Evolutionary conservation across 192 early-diverging fungal species (phyloP), one percentile per base, ranked within the genome.

Genomic region (Backusella mclennaniae): DNA sequence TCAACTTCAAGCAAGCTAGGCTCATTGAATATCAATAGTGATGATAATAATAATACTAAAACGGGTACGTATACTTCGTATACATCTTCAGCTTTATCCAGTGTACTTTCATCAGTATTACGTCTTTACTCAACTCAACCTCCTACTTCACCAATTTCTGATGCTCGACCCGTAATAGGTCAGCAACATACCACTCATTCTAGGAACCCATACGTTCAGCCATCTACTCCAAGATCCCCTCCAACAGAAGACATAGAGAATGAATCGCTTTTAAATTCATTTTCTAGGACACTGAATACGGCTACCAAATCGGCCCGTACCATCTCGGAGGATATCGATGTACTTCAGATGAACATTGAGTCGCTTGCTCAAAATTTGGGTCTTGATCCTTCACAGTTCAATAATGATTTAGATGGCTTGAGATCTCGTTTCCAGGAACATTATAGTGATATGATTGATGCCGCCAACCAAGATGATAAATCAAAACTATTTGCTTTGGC

Each of bases 261-360:
- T 29, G 56, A 63, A 3, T 63, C 56, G 8, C 26, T 63, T 12
- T 29, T 63, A 8, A 63, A 56, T 49, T 49, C 46, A 49, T 75
- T 75, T 36, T 79, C 78, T 17, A 49, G 71, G 29, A 73, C 69
- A 26, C 59, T 79, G 0, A 73, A 74, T 53, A 44, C 69, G 6
- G 78, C 74, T 35, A 75, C 78, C 6, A 63, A 52, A 49, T 79
- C 78, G 9, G 78, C 78, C 15, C 73, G 75, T 41, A 67, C 73
- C 35, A 79, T 79, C 42, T 66, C 74, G 17, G 46, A 75, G 17
- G 78, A 75, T 66, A 79, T 79, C 56, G 74, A 79, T 75, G 14
- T 49, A 8, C 35, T 79, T 5, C 73, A 79, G 63, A 19, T 53
- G 1, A 71, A 79, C 26, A 72, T 79, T 52, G 78, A 79, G 29